Percentiles rank a stretch among this genome's conserved stretches.
These are phyloP conservation scores for Leccinum rimulosum DNA, from an alignment of 768 basidiomycete species.

Conservation along the genomic window DNA sequence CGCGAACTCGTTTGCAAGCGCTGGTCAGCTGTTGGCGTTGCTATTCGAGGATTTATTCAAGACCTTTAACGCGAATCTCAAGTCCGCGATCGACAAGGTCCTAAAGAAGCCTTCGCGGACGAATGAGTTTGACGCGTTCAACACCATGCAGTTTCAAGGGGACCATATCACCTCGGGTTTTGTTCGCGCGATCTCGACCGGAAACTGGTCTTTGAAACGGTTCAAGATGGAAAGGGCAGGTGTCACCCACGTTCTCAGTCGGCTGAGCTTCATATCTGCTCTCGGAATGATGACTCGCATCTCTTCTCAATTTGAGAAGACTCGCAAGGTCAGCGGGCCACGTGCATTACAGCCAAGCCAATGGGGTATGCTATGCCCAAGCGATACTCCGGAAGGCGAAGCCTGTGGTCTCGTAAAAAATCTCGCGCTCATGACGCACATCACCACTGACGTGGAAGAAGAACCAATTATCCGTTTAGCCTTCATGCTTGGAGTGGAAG, in stretches of 20 bases:
- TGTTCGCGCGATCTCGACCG: conserved; percentile 95
- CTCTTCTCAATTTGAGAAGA: conserved; percentile 98
- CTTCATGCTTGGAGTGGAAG: conserved; percentile 97
- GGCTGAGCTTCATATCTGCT: conserved; percentile 94
- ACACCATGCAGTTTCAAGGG: conserved; percentile 93
- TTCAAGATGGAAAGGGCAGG: conserved; percentile 99
- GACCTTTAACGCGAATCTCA: conserved; percentile 95
- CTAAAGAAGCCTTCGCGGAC: conserved; percentile 95
- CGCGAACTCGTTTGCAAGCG: conserved; percentile 51
- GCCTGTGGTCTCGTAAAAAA: conserved; percentile 99
- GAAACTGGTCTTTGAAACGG: conserved; percentile 98
- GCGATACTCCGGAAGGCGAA: conserved; percentile 99
- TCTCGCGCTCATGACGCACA: conserved; percentile 98
- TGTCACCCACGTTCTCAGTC: conserved; percentile 95
- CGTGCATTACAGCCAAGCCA: conserved; percentile 96
- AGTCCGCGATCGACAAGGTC: conserved; percentile 93
- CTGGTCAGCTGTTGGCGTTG: conserved; percentile 91
- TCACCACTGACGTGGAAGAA: conserved; percentile 98
- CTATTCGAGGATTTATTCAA: conserved; percentile 99
- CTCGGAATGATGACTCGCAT: conserved; percentile 99
- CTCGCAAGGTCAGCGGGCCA: conserved; percentile 96
- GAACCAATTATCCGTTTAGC: conserved; percentile 86
- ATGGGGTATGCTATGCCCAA: conserved; percentile 98
- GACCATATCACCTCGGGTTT: conserved; percentile 96
- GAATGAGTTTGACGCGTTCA: conserved; percentile 91